Evolutionary conservation across 2,329 filamentous ascomycete species (phyloP).

Genomic region (Amesomyces nigricolor): DNA sequence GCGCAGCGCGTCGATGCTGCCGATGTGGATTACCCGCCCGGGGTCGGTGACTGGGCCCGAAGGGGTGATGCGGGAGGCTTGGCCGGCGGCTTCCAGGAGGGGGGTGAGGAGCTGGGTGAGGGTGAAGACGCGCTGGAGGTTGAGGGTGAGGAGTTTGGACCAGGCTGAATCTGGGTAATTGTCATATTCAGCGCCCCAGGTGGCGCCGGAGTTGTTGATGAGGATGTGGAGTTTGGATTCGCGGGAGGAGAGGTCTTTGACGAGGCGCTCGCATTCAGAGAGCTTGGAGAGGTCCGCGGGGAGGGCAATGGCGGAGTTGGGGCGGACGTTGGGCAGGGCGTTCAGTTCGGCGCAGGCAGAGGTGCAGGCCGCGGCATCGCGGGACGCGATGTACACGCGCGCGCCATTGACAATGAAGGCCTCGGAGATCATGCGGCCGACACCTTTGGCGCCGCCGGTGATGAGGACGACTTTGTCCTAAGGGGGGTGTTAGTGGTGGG

Average conservation of each 20-base stretch:
- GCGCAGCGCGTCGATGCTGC: conserved; percentile 56
- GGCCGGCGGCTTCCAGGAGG: conserved; percentile 47
- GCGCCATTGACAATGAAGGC: conserved; percentile 60
- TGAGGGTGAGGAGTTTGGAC: conserved; percentile 57
- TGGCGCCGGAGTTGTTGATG: conserved; percentile 61
- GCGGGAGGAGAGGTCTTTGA: conserved; percentile 42
- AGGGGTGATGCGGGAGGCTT: conserved; percentile 17
- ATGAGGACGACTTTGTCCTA: conserved; percentile 54
- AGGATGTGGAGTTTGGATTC: conserved; percentile 55
- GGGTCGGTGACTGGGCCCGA: conserved; percentile 36
- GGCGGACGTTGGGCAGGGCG: conserved; percentile 35
- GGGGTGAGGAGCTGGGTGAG: conserved; percentile 58
- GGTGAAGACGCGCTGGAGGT: conserved; percentile 63
- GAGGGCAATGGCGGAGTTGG: conserved; percentile 50
- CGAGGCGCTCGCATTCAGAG: conserved; percentile 49
- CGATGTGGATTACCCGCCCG: conserved; percentile 59
- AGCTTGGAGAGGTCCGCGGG: conserved; percentile 60
- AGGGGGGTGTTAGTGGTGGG: background rate
- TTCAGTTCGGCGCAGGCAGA: conserved; percentile 52
- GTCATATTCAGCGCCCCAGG: conserved; percentile 58
- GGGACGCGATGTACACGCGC: conserved; percentile 60
- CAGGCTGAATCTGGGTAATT: conserved; percentile 54
- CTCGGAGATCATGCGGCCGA: conserved; percentile 62
- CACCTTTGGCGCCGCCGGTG: conserved; percentile 55
- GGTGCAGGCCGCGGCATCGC: conserved; percentile 54